Conservation (phyloP, 2,329 filamentous ascomycete species). For the Diaporthe caulivora region DNA sequence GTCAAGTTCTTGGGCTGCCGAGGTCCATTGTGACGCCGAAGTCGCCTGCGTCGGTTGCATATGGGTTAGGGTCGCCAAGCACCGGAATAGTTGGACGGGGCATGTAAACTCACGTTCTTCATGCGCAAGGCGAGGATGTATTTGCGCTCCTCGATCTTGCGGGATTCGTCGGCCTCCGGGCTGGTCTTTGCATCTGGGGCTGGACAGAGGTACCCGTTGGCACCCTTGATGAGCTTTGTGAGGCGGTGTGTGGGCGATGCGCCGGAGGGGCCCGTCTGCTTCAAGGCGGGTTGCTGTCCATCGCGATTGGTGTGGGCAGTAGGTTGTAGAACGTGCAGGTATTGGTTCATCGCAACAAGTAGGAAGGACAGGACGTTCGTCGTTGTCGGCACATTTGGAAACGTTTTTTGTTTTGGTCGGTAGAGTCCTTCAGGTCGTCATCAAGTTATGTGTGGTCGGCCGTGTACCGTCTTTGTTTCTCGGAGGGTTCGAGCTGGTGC, state of each 20-base stretch:
- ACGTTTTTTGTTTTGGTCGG: background rate
- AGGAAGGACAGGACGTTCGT: background rate
- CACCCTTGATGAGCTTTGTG: slow-evolving; percentile 45
- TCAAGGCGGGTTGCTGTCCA: background rate
- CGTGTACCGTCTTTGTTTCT: background rate
- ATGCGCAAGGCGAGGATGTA: slow-evolving; percentile 74
- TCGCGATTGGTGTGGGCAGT: slow-evolving; percentile 13
- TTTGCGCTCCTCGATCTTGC: slow-evolving; percentile 67
- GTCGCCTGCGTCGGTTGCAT: slow-evolving; percentile 65
- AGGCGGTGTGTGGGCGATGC: slow-evolving; percentile 39
- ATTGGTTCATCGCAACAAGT: slow-evolving; percentile 37
- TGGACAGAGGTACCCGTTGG: slow-evolving; percentile 57
- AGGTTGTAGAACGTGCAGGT: slow-evolving; percentile 34
- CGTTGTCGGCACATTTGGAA: slow-evolving; percentile 30
- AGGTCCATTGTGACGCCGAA: slow-evolving; percentile 78
- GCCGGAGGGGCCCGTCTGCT: slow-evolving; percentile 22
- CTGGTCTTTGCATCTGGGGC: slow-evolving; percentile 66
- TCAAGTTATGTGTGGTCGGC: slow-evolving; percentile 1
- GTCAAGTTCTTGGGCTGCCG: slow-evolving; percentile 82
- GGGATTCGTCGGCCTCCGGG: slow-evolving; percentile 61
- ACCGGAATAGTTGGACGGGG: background rate
- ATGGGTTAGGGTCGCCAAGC: slow-evolving; percentile 32
- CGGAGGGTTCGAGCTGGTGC: background rate
- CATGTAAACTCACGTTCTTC: slow-evolving; percentile 67
- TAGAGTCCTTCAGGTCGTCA: slow-evolving; percentile 15